Evolutionary conservation across 1,139 yeast species (phyloP), one percentile per base, ranked within the genome.

Genomic region (Taiozyma sp.): DNA sequence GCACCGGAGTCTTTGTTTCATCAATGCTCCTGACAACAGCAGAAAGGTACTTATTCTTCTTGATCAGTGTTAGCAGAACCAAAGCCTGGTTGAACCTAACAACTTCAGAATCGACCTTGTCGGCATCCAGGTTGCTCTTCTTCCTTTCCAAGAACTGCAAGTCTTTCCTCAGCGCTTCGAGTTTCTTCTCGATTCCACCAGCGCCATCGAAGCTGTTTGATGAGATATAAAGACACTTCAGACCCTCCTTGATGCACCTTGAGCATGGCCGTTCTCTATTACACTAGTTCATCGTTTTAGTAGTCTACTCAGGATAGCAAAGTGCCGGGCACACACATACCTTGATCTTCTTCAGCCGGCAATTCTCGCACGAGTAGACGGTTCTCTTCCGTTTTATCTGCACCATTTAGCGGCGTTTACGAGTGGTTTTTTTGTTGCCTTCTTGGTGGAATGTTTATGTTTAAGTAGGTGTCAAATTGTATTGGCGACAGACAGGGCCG

Each of bases 341-440:
- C 30, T 47, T 48, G 16, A 51, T 44, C 44, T 51, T 51, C 36
- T 46, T 51, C 8, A 41, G 19, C 12, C 53, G 53, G 16, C 53
- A 51, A 22, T 48, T 46, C 22, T 48, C 51, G 14, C 53, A 51
- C 8, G 53, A 51, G 43, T 51, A 51, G 8, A 51, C 49, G 1
- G 47, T 38, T 38, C 53, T 45, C 9, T 46, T 47, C 27, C 53
- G 43, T 30, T 46, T 50, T 9, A 30, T 22, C 39, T 43, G 41
- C 3, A 24, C 10, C 41, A 38, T 38, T 22, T 38, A 10, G 8
- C 14, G 24, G 8, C 5, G 10, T 19, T 14, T 14, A 8, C 19
- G 12, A 28, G 30, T 19, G 22, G 22, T 16, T 8, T 3, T n/a
- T 8, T 36, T 36, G 10, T 10, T 36, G 19, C 19, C 28, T 28